These are phyloP conservation scores for Raphidocelis subcapitata DNA, from an alignment of 139 green algal species.

Conservation along the genomic window DNA sequence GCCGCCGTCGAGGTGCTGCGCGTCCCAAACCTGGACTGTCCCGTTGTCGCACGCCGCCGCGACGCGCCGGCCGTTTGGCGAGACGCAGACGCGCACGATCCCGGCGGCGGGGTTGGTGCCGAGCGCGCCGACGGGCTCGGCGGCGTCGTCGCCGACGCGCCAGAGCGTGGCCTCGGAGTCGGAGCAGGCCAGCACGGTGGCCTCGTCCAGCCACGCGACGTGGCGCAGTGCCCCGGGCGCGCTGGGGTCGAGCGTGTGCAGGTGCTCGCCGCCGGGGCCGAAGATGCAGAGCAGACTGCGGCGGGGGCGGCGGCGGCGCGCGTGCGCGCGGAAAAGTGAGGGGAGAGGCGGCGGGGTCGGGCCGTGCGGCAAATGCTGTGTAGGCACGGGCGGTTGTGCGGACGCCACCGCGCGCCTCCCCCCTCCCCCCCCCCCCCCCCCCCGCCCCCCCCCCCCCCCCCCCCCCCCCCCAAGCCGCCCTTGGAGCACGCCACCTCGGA, in stretches of 20 bases:
- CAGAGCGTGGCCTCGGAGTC: constrained; percentile 36
- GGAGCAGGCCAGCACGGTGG: constrained; percentile 25
- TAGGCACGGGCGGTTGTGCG: no score
- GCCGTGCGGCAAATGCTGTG: no score
- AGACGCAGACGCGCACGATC: constrained; percentile 5
- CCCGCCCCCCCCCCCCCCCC: no score
- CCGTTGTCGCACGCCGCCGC: constrained; percentile 40
- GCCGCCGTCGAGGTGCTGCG: constrained; percentile 1
- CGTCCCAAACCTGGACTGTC: constrained; percentile 39
- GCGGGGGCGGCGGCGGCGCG: not conserved
- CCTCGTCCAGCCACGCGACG: constrained; percentile 29
- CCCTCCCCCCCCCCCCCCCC: no score
- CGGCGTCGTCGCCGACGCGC: constrained; percentile 29
- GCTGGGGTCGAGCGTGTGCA: constrained; percentile 36
- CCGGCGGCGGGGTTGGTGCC: constrained; percentile 32
- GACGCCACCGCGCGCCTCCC: not conserved
- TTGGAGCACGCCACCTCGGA: constrained; percentile 30
- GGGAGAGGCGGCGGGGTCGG: no score
- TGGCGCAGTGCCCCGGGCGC: constrained; percentile 16
- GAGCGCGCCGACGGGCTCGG: constrained; percentile 39
- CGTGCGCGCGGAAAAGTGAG: no score
- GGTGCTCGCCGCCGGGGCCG: constrained; percentile 38
- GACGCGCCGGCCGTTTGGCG: constrained; percentile 23
- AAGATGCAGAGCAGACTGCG: constrained; percentile 47
- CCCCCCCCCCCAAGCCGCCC: no score